Evolutionary conservation across 306 rosid genomes (phyloP).

Genomic region (Glycyrrhiza uralensis): DNA sequence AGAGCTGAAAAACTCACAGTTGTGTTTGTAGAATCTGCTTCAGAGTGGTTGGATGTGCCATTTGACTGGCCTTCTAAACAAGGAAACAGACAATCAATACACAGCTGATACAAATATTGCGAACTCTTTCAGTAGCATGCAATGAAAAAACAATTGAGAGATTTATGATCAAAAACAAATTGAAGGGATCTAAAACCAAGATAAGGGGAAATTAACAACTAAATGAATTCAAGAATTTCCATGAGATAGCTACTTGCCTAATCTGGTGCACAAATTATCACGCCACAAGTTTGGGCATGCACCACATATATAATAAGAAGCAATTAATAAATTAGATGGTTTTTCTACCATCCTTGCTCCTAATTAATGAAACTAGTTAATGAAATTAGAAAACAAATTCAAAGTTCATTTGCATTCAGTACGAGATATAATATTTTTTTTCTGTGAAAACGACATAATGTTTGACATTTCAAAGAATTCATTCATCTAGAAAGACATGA

Average conservation of each 20-base stretch:
- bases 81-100: constrained; percentile 4
- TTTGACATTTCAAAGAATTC: constrained; percentile 8
- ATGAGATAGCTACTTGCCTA: not conserved
- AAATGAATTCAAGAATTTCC: not conserved
- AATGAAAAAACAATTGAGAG: not conserved
- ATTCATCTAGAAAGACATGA: constrained; percentile 10
- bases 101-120: constrained; percentile 7
- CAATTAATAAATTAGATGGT: not conserved
- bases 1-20: constrained; percentile 59
- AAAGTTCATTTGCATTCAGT: constrained; percentile 14
- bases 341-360: not conserved
- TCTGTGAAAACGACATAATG: not conserved
- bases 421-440: not conserved
- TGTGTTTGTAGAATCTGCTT: constrained; percentile 83
- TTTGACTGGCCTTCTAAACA: constrained; percentile 73
- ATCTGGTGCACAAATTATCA: not conserved
- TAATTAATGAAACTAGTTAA: not conserved
- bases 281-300: not conserved
- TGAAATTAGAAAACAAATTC: constrained; percentile 25
- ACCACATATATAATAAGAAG: not conserved
- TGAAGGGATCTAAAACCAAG: not conserved
- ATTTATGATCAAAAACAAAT: not conserved
- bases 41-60: constrained; percentile 72
- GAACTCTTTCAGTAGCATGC: not conserved
- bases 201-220: not conserved